phyloP scores from a whole-genome alignment of 176 grass and related monocot species.

The Oryza coarctata region DNA sequence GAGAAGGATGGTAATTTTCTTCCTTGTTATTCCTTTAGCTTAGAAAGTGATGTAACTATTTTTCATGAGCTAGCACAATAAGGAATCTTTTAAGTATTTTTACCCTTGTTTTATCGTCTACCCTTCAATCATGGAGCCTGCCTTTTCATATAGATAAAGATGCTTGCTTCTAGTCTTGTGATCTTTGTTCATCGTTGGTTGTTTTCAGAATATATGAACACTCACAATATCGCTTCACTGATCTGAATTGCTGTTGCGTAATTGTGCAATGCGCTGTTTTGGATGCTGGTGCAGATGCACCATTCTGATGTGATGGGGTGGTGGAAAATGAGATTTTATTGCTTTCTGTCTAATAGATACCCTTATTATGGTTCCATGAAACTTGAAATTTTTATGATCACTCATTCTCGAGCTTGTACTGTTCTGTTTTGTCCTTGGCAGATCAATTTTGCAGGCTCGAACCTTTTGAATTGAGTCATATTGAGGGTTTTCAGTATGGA shows the following conservation, averaged over 20 bases:
- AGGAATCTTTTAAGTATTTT: constrained; percentile 6
- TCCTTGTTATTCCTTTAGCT: constrained; percentile 24
- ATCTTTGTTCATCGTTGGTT: constrained; percentile 19
- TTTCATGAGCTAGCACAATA: not conserved
- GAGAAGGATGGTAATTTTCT: constrained; percentile 32
- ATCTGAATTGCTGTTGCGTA: constrained; percentile 5
- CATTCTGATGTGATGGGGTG: constrained; percentile 16
- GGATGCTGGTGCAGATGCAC: not conserved
- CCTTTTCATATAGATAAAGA: not conserved
- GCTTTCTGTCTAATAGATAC: not conserved
- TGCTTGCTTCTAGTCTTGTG: constrained; percentile 16
- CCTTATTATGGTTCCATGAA: not conserved
- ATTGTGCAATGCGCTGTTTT: constrained; percentile 1
- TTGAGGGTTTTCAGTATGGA: not conserved
- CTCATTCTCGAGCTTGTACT: not conserved
- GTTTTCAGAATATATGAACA: constrained; percentile 50
- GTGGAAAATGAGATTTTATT: constrained; percentile 20
- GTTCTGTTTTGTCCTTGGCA: not conserved
- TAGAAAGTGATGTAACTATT: constrained; percentile 17
- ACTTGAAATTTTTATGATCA: constrained; percentile 28
- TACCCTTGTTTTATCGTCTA: not conserved
- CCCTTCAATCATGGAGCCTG: not conserved
- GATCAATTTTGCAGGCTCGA: not conserved
- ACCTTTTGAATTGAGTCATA: not conserved
- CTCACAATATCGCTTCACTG: constrained; percentile 1